Base-by-base conservation (phyloP, 441 rosid species). In the Hura crepitans region DNA sequence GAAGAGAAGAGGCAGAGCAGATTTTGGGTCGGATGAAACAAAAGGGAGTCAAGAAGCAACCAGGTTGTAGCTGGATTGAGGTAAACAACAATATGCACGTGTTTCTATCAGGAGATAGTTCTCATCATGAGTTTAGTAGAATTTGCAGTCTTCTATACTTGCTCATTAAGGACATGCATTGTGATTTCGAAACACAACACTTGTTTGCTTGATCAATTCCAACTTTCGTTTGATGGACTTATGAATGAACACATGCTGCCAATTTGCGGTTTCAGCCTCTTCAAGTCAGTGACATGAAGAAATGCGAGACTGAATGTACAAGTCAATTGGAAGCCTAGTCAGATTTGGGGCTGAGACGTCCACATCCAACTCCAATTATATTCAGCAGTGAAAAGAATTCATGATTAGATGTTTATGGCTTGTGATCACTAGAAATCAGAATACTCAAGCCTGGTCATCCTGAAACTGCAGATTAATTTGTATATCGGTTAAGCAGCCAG, bases 11-110 rank as follows among this genome's bases (percentile, higher is more conserved):
- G 2, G 72, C 65, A 6, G 55, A 46, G 31, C 4, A 9, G 31
- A 47, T 59, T 45, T 58, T 46, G 47, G 43, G 47, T n/a, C 46
- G 27, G 15, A 69, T 69, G 72, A 59, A 61, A 45, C 55, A 58
- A 25, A 59, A 69, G 8, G 65, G 65, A n/a, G 65, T 69, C 30
- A 69, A 69, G 57, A 59, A 69, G n/a, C 65, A 69, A 59, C 72
- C 72, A 15, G 65, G 72, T 31, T 69, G 72, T 59, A 69, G 72
- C 33, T 69, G 72, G 72, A 69, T 69, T 59, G 72, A 69, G 42
- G 57, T 69, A 59, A 69, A 69, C 56, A 28, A 45, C 42, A 46
- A 14, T 28, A 27, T 56, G 56, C 72, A 69, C n/a, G 72, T 68
- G 50, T 69, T 69, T 57, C 65, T 69, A 6, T 69, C 64, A 17